phyloP scores from a whole-genome alignment of 2,329 filamentous ascomycete genomes.

The Neodidymelliopsis sp. region DNA sequence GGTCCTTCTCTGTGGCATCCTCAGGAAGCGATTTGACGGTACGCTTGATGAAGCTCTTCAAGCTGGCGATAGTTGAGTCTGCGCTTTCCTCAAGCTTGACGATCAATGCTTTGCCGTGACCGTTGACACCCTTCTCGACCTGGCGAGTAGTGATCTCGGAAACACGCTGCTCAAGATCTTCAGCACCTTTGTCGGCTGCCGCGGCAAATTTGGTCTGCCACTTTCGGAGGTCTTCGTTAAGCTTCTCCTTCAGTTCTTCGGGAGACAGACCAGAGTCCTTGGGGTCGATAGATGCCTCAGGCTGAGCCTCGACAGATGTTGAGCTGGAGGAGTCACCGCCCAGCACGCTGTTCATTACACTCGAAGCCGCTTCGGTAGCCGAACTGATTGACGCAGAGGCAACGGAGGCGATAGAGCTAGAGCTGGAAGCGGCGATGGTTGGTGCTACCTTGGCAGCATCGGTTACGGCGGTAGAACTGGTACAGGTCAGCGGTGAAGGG shows the following conservation, averaged over 20 bases:
- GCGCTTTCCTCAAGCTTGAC: slow-evolving; percentile 72
- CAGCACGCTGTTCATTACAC: slow-evolving; percentile 41
- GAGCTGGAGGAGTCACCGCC: slow-evolving; percentile 35
- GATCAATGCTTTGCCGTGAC: slow-evolving; percentile 71
- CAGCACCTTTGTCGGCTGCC: slow-evolving; percentile 83
- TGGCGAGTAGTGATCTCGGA: slow-evolving; percentile 76
- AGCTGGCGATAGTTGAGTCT: slow-evolving; percentile 66
- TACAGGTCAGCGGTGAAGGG: slow-evolving; percentile 1
- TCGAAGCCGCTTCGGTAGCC: slow-evolving; percentile 37
- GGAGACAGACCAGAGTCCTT: slow-evolving; percentile 37
- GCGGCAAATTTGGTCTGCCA: slow-evolving; percentile 91
- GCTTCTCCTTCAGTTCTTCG: slow-evolving; percentile 62
- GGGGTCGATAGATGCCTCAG: slow-evolving; percentile 25
- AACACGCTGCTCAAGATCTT: slow-evolving; percentile 69
- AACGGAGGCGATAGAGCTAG: slow-evolving; percentile 24
- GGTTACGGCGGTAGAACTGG: slow-evolving; percentile 20
- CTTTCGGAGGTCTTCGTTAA: slow-evolving; percentile 77
- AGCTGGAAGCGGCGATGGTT: slow-evolving; percentile 23
- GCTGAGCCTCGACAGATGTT: slow-evolving; percentile 26
- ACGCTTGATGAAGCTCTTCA: slow-evolving; percentile 72
- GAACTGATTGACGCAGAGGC: slow-evolving; percentile 30
- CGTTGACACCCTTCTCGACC: slow-evolving; percentile 70
- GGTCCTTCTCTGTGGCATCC: slow-evolving; percentile 61
- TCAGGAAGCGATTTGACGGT: slow-evolving; percentile 64
- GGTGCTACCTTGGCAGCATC: slow-evolving; percentile 30